Conservation (phyloP, 305 asterid genomes). For the Caryopteris hybrid region DNA sequence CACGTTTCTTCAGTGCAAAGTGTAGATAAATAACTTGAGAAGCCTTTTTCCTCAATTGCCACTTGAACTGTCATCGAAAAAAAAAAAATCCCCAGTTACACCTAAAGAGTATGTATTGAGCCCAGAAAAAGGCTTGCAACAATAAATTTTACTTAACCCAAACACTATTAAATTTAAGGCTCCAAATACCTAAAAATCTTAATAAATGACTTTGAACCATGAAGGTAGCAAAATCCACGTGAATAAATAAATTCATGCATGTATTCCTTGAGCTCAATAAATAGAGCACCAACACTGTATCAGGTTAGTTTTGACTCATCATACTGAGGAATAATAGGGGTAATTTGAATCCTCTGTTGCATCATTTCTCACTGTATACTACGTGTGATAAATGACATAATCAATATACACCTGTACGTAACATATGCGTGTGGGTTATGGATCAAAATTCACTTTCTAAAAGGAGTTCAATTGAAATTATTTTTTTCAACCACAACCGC, state of each 20-base stretch:
- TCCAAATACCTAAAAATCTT: too few relatives aligned
- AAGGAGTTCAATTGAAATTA: neutral
- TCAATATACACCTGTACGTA: neutral
- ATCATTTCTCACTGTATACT: neutral
- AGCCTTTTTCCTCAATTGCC: conserved; percentile 82
- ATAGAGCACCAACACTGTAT: neutral
- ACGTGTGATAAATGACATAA: neutral
- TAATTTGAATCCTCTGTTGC: neutral
- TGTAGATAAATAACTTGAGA: conserved; percentile 89
- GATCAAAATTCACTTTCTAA: neutral
- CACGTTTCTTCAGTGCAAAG: conserved; percentile 78
- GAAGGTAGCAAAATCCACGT: neutral
- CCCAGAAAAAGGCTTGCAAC: too few relatives aligned
- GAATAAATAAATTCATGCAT: neutral
- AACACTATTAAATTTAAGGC: too few relatives aligned
- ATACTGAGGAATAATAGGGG: neutral
- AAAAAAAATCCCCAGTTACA: neutral
- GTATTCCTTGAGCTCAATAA: too few relatives aligned
- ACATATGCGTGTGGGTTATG: neutral
- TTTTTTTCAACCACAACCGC: too few relatives aligned
- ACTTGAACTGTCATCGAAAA: conserved; percentile 57
- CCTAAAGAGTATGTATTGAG: neutral
- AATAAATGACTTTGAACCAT: neutral
- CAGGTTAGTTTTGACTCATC: neutral
- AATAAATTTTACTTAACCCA: too few relatives aligned